Evolutionary conservation across 2,329 filamentous ascomycete genomes (phyloP), one percentile per base, ranked within the genome.

Genomic region (Ambrosiella beaveri): DNA sequence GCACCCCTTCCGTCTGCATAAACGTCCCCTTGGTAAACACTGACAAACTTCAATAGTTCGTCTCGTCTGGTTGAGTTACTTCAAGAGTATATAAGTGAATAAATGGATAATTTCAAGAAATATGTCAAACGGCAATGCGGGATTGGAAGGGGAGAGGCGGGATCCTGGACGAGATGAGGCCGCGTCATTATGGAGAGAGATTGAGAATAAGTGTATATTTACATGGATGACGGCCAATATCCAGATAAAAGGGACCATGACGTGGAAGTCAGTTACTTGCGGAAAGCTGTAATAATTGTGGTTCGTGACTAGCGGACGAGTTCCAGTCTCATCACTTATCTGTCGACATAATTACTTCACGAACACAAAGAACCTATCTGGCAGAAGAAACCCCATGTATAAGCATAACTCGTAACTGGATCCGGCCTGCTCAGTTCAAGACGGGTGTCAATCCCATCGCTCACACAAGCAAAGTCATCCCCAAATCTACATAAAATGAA

Each of bases 381-480:
- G n/a, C 35, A 35, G 9, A 51, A 27, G 47, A 13, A 51, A 51
- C 5, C 7, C 5, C 13, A n/a, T 35, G 11, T 36, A 51, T 51
- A 54, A 54, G 41, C 52, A 44, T 54, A 40, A 39, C 52, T 54
- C 52, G 27, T 54, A 54, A 41, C 38, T 36, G 27, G 27, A 54
- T 54, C 15, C 11, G 37, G 9, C 8, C n/a, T 19, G 38, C 52
- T 54, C 37, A 54, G 52, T 54, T 54, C 52, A 54, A 54, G 52
- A 54, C 17, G 38, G 15, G 11, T 38, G 11, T 54, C 52, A 54
- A 54, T 37, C 17, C 15, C 38, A 54, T 54, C 52, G 38, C 38
- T 38, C 37, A 38, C 52, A 54, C 52, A 38, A 54, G 52, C 52
- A n/a, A 41, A 12, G 35, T 7, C 52, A 54, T 37, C n/a, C 8